Percentiles rank a stretch among this genome's conserved stretches.
Conservation (phyloP, 495 filamentous ascomycete genomes). For the Penicillium ucsense region DNA sequence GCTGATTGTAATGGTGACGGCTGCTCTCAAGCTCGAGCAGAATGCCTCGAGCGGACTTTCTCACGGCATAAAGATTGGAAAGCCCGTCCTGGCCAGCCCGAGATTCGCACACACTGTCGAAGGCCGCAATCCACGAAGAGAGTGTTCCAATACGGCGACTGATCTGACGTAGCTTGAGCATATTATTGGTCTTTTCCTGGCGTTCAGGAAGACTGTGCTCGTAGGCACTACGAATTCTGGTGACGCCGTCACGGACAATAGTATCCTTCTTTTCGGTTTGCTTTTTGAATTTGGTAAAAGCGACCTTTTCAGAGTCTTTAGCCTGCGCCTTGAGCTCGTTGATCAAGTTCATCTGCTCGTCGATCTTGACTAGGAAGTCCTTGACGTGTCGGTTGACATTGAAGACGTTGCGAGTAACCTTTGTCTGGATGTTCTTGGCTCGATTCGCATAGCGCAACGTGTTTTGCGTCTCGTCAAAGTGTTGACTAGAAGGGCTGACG, state of each 20-base stretch:
- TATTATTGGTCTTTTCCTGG: slow-evolving; percentile 63
- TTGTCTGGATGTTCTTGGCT: slow-evolving; percentile 99
- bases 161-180: slow-evolving; percentile 76
- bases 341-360: slow-evolving; percentile 87
- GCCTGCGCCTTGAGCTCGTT: slow-evolving; percentile 89
- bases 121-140: slow-evolving; percentile 85
- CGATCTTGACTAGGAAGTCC: slow-evolving; percentile 95
- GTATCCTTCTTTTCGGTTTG: slow-evolving; percentile 72
- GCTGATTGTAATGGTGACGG: slow-evolving; percentile 81
- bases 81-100: slow-evolving; percentile 59
- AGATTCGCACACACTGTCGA: slow-evolving; percentile 69
- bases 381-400: slow-evolving; percentile 99
- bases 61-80: slow-evolving; percentile 59
- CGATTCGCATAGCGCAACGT: slow-evolving; percentile 95
- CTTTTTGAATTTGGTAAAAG: slow-evolving; percentile 84
- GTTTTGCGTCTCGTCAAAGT: slow-evolving; percentile 98
- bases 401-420: slow-evolving; percentile 95
- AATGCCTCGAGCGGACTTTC: slow-evolving; percentile 80
- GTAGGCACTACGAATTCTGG: slow-evolving; percentile 71
- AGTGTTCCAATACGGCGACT: slow-evolving; percentile 77
- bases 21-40: slow-evolving; percentile 80
- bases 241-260: slow-evolving; percentile 71
- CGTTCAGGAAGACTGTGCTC: slow-evolving; percentile 73
- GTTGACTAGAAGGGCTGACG: slow-evolving; percentile 89
- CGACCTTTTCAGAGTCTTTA: slow-evolving; percentile 77